Conservation (phyloP, 1,284 basidiomycete genomes). For the Papiliotrema nemorosa region DNA sequence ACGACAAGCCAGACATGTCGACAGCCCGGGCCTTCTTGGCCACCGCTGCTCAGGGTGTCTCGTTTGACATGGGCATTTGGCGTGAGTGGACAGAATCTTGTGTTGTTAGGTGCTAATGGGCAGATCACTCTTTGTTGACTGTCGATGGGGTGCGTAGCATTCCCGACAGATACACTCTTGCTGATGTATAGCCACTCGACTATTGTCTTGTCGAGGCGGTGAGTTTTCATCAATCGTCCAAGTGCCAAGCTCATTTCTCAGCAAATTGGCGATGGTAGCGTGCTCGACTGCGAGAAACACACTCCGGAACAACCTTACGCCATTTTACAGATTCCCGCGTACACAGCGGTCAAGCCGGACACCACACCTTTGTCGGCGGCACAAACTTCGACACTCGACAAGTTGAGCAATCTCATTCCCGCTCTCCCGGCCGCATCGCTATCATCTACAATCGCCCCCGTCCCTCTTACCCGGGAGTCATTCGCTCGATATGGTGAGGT, state of each 20-base stretch:
- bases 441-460: slow-evolving; percentile 14
- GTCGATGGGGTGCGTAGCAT: slow-evolving; percentile 63
- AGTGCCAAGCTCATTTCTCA: not conserved
- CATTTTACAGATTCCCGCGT: slow-evolving; percentile 3
- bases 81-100: slow-evolving; percentile 57
- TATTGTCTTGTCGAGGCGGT: slow-evolving; percentile 74
- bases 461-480: slow-evolving; percentile 56
- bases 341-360: not conserved
- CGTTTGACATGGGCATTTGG: slow-evolving; percentile 78
- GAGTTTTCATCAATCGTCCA: slow-evolving; percentile 1
- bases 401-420: slow-evolving; percentile 5
- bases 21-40: slow-evolving; percentile 78
- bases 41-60: slow-evolving; percentile 72
- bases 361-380: not conserved
- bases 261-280: slow-evolving; percentile 66
- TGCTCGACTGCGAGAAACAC: slow-evolving; percentile 65
- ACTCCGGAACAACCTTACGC: slow-evolving; percentile 8
- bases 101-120: not conserved
- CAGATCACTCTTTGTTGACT: slow-evolving; percentile 81
- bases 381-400: slow-evolving; percentile 2
- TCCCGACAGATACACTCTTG: too few species aligned
- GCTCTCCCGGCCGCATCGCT: not conserved
- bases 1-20: slow-evolving; percentile 70
- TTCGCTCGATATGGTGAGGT: slow-evolving; percentile 81
- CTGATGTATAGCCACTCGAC: slow-evolving; percentile 60